Base-by-base conservation (phyloP, 163 green algal species). In the Coccomyxa subellipsoidea region DNA sequence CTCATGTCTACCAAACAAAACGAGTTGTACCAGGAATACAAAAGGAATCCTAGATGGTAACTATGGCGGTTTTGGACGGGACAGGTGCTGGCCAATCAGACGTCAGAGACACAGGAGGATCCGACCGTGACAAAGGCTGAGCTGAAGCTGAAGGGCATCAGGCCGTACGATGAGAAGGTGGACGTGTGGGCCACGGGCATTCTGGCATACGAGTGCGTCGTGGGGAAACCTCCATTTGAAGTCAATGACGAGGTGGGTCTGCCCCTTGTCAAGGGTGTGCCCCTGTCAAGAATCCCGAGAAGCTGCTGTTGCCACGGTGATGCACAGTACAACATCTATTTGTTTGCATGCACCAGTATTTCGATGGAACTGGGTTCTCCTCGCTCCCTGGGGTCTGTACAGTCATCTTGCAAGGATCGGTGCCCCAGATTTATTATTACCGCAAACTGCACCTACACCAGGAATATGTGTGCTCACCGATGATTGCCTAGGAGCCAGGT, bases 171-270 rank as follows among this genome's bases (percentile, higher is more conserved):
- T 39, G 81, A 85, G 29, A 88, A 88, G 78, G 92, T 95, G 25
- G 93, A 97, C 84, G 84, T 94, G 3, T 96, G 93, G 93, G 91
- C 92, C 7, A 87, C 91, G 27, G 93, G 93, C 35, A 87, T 95
- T n/a, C 85, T 96, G 54, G 90, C 92, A 0, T 96, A 95, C 78
- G 92, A 95, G 87, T 85, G 94, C 54, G 84, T 95, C 37, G 86
- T 89, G 12, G 91, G 90, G 27, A 83, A 85, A 81, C 91, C 94
- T 36, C 94, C 94, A 0, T 97, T 97, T 85, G 93, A 96, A 76
- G 88, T 94, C 10, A 92, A 94, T 66, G 88, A 93, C 53, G 92
- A 96, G 84, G 85, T 85, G 21, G 40, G 32, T 77, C 10, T 34
- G 18, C 18, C 8, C 40, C 8, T 8, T 59, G 47, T 59, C 47